phyloP scores from a whole-genome alignment of 2,329 filamentous ascomycete species.

The Fonsecaea pedrosoi region DNA sequence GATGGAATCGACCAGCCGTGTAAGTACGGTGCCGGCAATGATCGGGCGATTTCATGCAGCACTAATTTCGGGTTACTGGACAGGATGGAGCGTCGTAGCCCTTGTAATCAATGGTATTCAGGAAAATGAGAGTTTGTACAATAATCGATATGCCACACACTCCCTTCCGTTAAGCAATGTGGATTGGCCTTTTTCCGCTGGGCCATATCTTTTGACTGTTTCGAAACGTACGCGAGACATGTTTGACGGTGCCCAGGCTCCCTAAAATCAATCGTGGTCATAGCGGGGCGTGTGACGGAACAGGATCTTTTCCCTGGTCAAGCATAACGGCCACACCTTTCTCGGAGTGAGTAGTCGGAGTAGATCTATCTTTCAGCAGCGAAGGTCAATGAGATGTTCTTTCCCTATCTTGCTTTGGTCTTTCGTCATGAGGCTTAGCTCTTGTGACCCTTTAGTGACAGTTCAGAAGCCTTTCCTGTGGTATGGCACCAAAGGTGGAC shows the following conservation, averaged over 20 bases:
- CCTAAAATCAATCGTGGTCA: background rate
- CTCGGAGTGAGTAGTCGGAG: too few relatives aligned
- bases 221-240: background rate
- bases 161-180: background rate
- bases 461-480: too few relatives aligned
- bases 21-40: background rate
- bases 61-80: background rate
- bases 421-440: too few relatives aligned
- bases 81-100: background rate
- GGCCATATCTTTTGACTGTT: background rate
- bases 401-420: too few relatives aligned
- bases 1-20: constrained; percentile 22
- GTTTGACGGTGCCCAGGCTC: background rate
- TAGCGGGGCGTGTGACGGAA: background rate
- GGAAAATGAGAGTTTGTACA: background rate
- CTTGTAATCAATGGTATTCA: background rate
- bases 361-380: too few relatives aligned
- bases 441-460: too few relatives aligned
- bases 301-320: background rate
- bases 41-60: background rate
- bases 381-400: too few relatives aligned
- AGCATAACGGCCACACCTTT: too few relatives aligned
- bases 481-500: too few relatives aligned
- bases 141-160: background rate
- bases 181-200: background rate